Conservation (phyloP, 805 yeast species). For the Jamesozyma hellenica region DNA sequence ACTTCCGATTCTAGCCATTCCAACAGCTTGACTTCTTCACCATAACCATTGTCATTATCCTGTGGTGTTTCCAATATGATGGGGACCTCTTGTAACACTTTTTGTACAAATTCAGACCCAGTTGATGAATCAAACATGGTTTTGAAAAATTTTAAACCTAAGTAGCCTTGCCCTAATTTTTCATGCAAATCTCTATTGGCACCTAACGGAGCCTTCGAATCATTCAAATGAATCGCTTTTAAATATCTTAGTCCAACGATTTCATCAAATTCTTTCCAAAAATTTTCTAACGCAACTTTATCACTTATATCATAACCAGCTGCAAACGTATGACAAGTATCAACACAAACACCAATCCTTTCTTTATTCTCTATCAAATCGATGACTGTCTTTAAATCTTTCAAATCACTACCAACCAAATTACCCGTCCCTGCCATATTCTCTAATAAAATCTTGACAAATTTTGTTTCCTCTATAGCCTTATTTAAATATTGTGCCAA, state of each 20-base stretch:
- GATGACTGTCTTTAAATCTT: constrained; percentile 69
- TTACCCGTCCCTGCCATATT: constrained; percentile 98
- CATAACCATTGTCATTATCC: constrained; percentile 57
- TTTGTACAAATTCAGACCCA: constrained; percentile 20
- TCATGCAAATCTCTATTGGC: constrained; percentile 90
- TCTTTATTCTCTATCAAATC: constrained; percentile 66
- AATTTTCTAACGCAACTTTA: constrained; percentile 44
- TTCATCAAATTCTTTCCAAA: constrained; percentile 70
- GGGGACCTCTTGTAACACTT: constrained; percentile 56
- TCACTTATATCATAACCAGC: constrained; percentile 87
- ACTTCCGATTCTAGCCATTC: constrained; percentile 54
- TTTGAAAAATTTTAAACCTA: constrained; percentile 80
- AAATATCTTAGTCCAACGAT: constrained; percentile 67
- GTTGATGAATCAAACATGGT: constrained; percentile 46
- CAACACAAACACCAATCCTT: constrained; percentile 92
- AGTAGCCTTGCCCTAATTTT: constrained; percentile 75
- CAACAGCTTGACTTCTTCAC: constrained; percentile 70
- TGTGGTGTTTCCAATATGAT: constrained; percentile 80
- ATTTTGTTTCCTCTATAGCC: constrained; percentile 62
- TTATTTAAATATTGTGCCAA: constrained; percentile 72
- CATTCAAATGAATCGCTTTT: constrained; percentile 79
- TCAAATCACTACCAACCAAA: constrained; percentile 70
- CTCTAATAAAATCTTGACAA: constrained; percentile 83
- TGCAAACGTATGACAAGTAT: constrained; percentile 93
- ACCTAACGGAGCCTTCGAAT: constrained; percentile 86